These are phyloP conservation scores for Hypericum perforatum DNA, from an alignment of 345 rosid genomes.

Conservation along the genomic window DNA sequence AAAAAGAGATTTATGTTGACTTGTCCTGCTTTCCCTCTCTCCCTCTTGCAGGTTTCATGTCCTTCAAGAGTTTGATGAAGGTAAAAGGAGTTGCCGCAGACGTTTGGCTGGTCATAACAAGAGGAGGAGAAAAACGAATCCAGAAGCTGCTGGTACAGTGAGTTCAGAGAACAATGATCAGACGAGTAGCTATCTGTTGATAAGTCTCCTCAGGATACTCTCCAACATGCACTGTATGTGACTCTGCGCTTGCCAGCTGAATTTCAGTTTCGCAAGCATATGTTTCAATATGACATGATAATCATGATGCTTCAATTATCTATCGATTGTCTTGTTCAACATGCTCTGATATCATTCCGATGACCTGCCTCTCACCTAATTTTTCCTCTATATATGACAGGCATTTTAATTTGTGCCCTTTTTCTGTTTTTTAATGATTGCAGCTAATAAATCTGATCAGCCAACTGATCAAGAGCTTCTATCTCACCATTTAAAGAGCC, in stretches of 20 bases:
- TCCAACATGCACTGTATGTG: constrained; percentile 85
- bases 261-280: too few species aligned
- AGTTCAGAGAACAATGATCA: constrained; percentile 60
- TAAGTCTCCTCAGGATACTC: constrained; percentile 79
- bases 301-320: not conserved
- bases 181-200: constrained; percentile 65
- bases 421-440: constrained; percentile 17
- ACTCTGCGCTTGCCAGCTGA: not conserved
- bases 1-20: too few species aligned
- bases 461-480: constrained; percentile 65
- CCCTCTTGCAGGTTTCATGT: constrained; percentile 66
- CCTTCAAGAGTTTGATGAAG: constrained; percentile 98
- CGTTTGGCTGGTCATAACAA: constrained; percentile 99
- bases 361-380: not conserved
- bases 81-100: constrained; percentile 97
- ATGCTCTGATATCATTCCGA: not conserved
- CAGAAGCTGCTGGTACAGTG: constrained; percentile 46
- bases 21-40: too few species aligned
- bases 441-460: constrained; percentile 69
- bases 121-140: constrained; percentile 92
- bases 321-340: not conserved
- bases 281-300: not conserved
- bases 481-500: constrained; percentile 74
- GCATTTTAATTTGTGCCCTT: not conserved
- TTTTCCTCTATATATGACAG: not conserved